Percentiles rank a stretch among this genome's conserved stretches.
These are phyloP conservation scores for Microdochium trichocladiopsis DNA, from an alignment of 2,329 filamentous ascomycete genomes.

Conservation along the genomic window DNA sequence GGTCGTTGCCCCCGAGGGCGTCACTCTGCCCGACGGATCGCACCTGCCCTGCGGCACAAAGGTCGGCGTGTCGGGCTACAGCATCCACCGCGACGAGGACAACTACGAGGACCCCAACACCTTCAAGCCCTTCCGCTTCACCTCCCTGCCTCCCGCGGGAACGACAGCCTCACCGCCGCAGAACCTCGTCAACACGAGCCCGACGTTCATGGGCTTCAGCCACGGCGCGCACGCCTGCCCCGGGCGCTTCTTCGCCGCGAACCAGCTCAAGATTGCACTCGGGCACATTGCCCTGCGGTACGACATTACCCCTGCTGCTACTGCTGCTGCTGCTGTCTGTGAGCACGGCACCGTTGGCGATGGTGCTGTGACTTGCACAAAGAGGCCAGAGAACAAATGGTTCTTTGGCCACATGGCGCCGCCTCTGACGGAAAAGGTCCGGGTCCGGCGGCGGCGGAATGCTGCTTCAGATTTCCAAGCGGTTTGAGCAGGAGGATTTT, in stretches of 20 bases:
- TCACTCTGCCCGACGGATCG: slow-evolving; percentile 23
- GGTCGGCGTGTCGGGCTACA: slow-evolving; percentile 25
- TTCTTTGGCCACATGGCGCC: slow-evolving; percentile 21
- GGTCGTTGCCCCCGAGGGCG: slow-evolving; percentile 23
- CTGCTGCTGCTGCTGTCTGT: background rate
- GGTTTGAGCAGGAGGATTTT: too few species aligned
- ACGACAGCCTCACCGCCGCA: slow-evolving; percentile 7
- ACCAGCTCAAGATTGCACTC: slow-evolving; percentile 28
- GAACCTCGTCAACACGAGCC: slow-evolving; percentile 20
- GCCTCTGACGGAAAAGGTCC: slow-evolving; percentile 12
- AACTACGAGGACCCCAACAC: slow-evolving; percentile 21
- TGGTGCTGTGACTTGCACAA: slow-evolving; percentile 1
- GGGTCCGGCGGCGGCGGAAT: slow-evolving; percentile 10
- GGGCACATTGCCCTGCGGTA: slow-evolving; percentile 24
- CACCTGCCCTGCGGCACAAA: slow-evolving; percentile 24
- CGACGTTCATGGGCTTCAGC: slow-evolving; percentile 26
- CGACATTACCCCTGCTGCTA: slow-evolving; percentile 22
- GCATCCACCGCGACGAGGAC: slow-evolving; percentile 22
- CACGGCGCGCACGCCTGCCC: slow-evolving; percentile 28
- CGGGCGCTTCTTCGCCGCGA: slow-evolving; percentile 29
- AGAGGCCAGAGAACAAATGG: slow-evolving; percentile 15
- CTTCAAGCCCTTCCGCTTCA: slow-evolving; percentile 31
- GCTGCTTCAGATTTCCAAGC: too few species aligned
- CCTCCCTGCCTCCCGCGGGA: too few species aligned
- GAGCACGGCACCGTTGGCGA: background rate